phyloP scores from a whole-genome alignment of 257 asterid species.

The Capsicum rhomboideum region DNA sequence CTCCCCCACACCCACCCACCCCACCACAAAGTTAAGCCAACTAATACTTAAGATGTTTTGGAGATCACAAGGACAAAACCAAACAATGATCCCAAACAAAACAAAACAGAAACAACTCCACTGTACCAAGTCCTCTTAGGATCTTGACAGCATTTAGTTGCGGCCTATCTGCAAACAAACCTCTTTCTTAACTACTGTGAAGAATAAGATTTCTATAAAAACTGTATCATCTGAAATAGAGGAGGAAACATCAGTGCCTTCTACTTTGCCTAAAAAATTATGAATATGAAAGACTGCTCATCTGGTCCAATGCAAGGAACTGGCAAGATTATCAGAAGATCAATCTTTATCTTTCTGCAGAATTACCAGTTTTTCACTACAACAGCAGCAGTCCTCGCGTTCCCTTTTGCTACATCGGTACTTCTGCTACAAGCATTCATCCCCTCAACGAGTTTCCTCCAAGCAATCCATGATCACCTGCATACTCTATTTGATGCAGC shows the following conservation, averaged over 20 bases:
- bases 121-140: background rate
- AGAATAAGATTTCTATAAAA: too few species aligned
- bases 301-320: slow-evolving; percentile 32
- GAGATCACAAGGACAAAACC: slow-evolving; percentile 16
- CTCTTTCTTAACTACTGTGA: slow-evolving; percentile 4
- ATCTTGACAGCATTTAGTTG: slow-evolving; percentile 10
- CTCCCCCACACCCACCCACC: too few species aligned
- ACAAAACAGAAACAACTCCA: slow-evolving; percentile 26
- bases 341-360: slow-evolving; percentile 58
- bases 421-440: slow-evolving; percentile 44
- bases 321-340: slow-evolving; percentile 42
- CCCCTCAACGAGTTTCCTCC: slow-evolving; percentile 37
- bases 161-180: slow-evolving; percentile 14
- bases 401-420: slow-evolving; percentile 53
- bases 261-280: slow-evolving; percentile 6
- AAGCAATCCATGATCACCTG: slow-evolving; percentile 33
- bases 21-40: background rate
- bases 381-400: slow-evolving; percentile 42
- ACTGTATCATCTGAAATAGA: background rate
- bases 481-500: slow-evolving; percentile 46
- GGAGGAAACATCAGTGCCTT: background rate
- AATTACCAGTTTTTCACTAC: slow-evolving; percentile 53
- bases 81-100: slow-evolving; percentile 24
- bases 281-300: slow-evolving; percentile 11
- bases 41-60: slow-evolving; percentile 1